Evolutionary conservation across 176 grass and related monocot genomes (phyloP), one percentile per base, ranked within the genome.

Genomic region (Metroxylon sagu): DNA sequence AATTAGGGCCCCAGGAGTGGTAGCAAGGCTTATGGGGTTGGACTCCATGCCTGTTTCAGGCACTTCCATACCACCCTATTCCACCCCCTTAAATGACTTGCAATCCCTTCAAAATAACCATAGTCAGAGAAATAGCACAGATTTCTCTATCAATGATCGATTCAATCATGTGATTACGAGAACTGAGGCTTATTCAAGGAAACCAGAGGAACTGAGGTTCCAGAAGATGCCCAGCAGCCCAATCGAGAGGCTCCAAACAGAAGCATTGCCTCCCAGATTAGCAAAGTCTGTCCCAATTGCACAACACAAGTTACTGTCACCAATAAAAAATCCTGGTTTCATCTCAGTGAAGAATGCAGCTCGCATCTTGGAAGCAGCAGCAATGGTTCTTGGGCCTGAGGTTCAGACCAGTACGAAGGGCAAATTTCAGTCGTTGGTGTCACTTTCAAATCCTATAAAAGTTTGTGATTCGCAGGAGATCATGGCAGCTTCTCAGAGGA

Each of bases 21-120:
- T 98, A 18, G 88, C 88, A 35, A 77, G 88, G 66, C 84, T 98
- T 70, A 92, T 98, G 93, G 93, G 93, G 70, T 76, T 98, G 76
- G 79, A 92, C 55, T 89, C 82, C 15, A 92, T 98, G 76, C 93
- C 93, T 16, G 43, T 49, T 0, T 58, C 74, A 71, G 77, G 68
- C 57, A 35, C 72, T 71, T 74, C 76, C 15, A 79, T 72, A 39
- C 56, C 84, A 39, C 56, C 84, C 21, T 72, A 68, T 63, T 69
- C 82, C 14, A 51, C 57, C 16, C 65, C 67, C 30, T 71, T 74
- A 29, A 52, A 66, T 1, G 52, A 65, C 15, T 69, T 70, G 16
- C 51, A 39, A 25, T 43, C 75, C 52, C 30, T 71, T 54, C 51
- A 50, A 66, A 60, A 57, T 18, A 80, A 29, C 27, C 29, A 16